Evolutionary conservation across 352 stramenopile genomes (phyloP).

Genomic region (Phytophthora nicotianae): DNA sequence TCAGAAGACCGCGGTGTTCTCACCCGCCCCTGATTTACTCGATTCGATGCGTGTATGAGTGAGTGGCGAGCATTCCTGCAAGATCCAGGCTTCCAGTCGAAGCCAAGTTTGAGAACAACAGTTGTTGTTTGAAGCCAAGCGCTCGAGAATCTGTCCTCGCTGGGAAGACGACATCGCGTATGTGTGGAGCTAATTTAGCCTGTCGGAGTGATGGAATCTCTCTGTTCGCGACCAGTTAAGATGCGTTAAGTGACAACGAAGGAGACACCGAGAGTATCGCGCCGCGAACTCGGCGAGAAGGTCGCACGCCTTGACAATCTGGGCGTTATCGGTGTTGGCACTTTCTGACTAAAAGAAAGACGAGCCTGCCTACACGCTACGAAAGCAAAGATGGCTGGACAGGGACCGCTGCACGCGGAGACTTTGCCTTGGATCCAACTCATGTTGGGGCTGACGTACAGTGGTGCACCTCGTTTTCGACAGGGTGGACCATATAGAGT

Average conservation of each 20-base stretch:
- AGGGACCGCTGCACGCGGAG: background rate
- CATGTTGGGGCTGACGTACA: constrained; percentile 10
- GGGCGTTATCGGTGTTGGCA: constrained; percentile 19
- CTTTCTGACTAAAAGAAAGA: constrained; percentile 17
- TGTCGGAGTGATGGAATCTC: background rate
- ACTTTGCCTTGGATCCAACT: constrained; percentile 1
- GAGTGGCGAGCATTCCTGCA: background rate
- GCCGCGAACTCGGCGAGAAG: background rate
- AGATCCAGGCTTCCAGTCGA: constrained; percentile 1
- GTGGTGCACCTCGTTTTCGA: too few relatives aligned
- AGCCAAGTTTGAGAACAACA: background rate
- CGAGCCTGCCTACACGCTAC: background rate
- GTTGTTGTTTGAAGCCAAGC: background rate
- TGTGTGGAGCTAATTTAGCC: background rate
- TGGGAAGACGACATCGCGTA: background rate
- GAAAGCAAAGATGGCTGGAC: constrained; percentile 24
- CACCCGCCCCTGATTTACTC: constrained; percentile 16
- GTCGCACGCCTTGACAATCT: constrained; percentile 10
- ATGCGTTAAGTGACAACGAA: background rate
- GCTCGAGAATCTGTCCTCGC: background rate
- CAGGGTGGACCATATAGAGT: too few relatives aligned
- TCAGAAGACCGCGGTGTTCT: constrained; percentile 13
- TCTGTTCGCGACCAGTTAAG: too few relatives aligned
- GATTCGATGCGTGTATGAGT: background rate
- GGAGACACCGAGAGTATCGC: background rate